These are phyloP conservation scores for Uromyces viciae-fabae DNA, from an alignment of 1,284 basidiomycete species.

Conservation along the genomic window DNA sequence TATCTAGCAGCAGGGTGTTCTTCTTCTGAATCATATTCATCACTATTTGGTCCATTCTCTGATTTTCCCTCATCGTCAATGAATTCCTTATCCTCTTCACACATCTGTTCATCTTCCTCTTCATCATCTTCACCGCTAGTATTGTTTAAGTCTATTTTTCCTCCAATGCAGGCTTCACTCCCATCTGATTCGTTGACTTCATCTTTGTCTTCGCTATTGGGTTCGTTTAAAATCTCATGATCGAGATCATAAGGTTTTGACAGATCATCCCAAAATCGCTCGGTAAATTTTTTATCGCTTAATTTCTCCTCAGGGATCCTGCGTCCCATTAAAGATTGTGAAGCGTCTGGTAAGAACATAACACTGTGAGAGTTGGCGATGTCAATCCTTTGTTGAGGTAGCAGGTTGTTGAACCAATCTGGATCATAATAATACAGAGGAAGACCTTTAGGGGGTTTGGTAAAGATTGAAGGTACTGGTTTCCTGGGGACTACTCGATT, in stretches of 20 bases:
- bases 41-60: not conserved
- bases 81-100: not conserved
- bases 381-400: not conserved
- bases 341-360: conserved; percentile 8
- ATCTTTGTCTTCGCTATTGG: not conserved
- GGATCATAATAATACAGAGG: conserved; percentile 19
- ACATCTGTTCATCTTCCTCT: not conserved
- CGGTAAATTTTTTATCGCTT: not conserved
- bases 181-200: not conserved
- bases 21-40: not conserved
- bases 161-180: not conserved
- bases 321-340: not conserved
- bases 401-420: conserved; percentile 19
- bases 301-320: not conserved
- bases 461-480: not conserved
- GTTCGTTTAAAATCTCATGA: conserved; percentile 6
- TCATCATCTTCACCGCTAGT: no score
- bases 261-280: not conserved
- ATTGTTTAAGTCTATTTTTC: not conserved
- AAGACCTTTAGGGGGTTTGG: not conserved
- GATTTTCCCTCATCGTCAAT: not conserved
- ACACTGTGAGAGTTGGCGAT: not conserved
- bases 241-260: not conserved
- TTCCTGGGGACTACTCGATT: not conserved
- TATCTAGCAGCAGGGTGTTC: not conserved